phyloP scores from a whole-genome alignment of 202 grass and related monocot species.

The Carex sylvatica region DNA sequence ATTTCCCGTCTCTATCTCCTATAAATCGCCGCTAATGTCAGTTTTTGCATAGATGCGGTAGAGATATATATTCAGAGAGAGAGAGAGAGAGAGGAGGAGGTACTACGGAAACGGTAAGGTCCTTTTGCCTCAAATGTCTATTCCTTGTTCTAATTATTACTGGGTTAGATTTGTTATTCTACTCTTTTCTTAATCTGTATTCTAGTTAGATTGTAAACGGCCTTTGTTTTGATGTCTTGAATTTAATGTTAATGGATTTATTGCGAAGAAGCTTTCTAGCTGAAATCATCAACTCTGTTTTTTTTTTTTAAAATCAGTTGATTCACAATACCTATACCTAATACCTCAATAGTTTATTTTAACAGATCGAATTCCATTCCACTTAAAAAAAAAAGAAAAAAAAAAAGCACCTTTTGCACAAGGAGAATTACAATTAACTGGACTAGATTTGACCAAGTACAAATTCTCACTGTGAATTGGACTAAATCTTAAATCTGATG shows the following conservation, averaged over 20 bases:
- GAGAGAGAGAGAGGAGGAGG: not conserved
- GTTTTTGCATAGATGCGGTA: not conserved
- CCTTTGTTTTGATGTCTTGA: not conserved
- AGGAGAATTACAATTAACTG: not conserved
- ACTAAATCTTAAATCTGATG: not conserved
- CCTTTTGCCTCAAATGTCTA: not conserved
- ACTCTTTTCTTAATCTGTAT: slow-evolving; percentile 9
- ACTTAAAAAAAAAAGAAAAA: too few relatives aligned
- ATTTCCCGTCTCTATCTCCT: not conserved
- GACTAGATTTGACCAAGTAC: not conserved
- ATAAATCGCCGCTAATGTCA: not conserved
- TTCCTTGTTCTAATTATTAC: not conserved
- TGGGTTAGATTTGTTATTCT: not conserved
- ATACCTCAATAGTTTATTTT: not conserved
- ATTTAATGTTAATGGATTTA: not conserved
- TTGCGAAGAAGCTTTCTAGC: not conserved
- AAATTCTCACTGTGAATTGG: not conserved
- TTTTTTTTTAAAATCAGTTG: not conserved
- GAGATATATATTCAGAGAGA: not conserved
- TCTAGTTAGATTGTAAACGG: not conserved
- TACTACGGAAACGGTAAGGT: not conserved
- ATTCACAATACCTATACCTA: not conserved
- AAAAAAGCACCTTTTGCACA: not conserved
- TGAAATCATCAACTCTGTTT: not conserved
- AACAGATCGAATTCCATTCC: not conserved